Evolutionary conservation across 1,284 basidiomycete genomes (phyloP), one percentile per base, ranked within the genome.

Genomic region (Ganoderma resinaceum): DNA sequence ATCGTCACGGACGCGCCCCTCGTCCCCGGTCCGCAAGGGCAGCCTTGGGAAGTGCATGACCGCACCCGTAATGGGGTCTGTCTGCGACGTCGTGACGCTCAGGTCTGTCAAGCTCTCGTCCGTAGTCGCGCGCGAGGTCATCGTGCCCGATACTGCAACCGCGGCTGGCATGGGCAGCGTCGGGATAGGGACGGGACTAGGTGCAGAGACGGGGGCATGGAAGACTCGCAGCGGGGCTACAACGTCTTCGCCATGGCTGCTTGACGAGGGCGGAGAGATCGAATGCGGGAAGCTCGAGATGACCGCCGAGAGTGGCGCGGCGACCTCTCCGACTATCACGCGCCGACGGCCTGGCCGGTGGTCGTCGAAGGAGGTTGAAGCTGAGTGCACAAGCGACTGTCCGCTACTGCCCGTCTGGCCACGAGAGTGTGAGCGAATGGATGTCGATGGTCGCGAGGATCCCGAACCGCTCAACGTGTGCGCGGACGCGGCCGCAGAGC

Each of bases 301-400:
- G 18, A 78, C 76, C 18, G 80, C 80, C 16, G 80, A 81, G 11
- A 81, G 72, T 2, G 80, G 78, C 11, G 80, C 80, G 0, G 78
- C 78, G 1, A 78, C 67, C 38, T 78, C 78, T 23, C 75, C 76
- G 12, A 73, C 75, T 3, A 72, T 72, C 0, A 62, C 72, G 2
- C 74, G 73, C 0, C 65, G 65, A 3, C 75, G 69, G 2, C 67
- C 63, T 1, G 67, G 67, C 7, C 78, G 76, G 6, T 84, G 81
- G 23, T 83, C 86, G 66, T 86, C 84, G 0, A 84, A 86, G 3
- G 86, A 85, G 61, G 89, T 76, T 57, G 88, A 89, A 29, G 81
- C 82, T 0, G 85, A 84, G 66, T 82, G 82, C 0, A 78, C 75
- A 20, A 88, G 77, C 0, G 88, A 88, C 42, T 75, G 78, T 20